Evolutionary conservation across 2,329 filamentous ascomycete genomes (phyloP), one percentile per base, ranked within the genome.

Genomic region (Alternaria brassicicola): DNA sequence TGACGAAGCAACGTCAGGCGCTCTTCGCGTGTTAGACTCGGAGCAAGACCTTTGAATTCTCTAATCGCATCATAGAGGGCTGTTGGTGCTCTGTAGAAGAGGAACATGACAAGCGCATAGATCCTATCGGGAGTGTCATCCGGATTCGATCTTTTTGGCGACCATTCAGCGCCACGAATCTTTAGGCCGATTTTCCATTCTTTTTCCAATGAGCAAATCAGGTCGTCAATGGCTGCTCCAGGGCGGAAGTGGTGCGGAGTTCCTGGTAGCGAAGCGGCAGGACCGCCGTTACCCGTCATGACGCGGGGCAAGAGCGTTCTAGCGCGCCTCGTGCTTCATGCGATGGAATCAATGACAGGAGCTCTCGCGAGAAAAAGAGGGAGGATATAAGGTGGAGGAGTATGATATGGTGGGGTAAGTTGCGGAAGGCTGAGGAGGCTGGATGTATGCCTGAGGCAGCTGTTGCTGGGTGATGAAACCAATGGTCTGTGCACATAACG

Each of bases 171-270:
- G 3, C 54, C 56, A 15, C 63, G 61, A 6, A 64, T 7, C 3
- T 38, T 43, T 1, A 76, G 47, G 1, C 66, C 70, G 0, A 76
- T 13, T 3, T 60, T 57, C 61, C 66, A 73, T n/a, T 62, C 21
- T 2, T 41, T 15, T 36, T 76, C 67, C 3, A 77, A 35, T 2
- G 47, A 52, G 19, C 39, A 42, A 28, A 76, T 63, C 15, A 67
- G 49, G 2, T 55, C 10, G 36, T 69, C 33, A 5, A 77, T 57
- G 4, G 31, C 59, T 21, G 57, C 59, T 45, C 63, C 65, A 36
- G 51, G 35, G 19, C 47, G 58, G 10, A 52, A 59, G 25, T 60
- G 67, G 26, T 55, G 65, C 53, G 64, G 64, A 51, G 64, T 71
- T 17, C 42, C 51, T 51, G 51, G 52, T 54, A 36, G 35, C 42